Evolutionary conservation across 345 rosid genomes (phyloP).

Genomic region (Ceriops decandra): DNA sequence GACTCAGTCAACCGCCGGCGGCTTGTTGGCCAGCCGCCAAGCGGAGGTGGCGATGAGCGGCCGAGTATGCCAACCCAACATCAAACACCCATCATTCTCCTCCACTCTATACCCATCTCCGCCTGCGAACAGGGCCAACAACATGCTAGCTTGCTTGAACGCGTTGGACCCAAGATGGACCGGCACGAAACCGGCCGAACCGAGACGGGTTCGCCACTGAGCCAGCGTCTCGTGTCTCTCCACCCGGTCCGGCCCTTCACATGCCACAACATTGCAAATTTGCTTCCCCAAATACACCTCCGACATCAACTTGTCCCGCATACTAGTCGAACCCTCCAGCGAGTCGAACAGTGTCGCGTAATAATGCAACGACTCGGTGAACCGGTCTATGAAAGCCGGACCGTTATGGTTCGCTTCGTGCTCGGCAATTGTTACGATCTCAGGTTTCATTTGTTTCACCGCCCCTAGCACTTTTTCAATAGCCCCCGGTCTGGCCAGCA

Average conservation of each 20-base stretch:
- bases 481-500: conserved; percentile 58
- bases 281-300: conserved; percentile 80
- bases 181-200: conserved; percentile 60
- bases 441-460: conserved; percentile 62
- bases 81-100: conserved; percentile 65
- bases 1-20: conserved; percentile 1
- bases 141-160: conserved; percentile 76
- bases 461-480: conserved; percentile 56
- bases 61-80: conserved; percentile 83
- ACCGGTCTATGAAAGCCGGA: conserved; percentile 72
- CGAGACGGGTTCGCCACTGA: conserved; percentile 64
- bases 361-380: conserved; percentile 76
- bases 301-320: conserved; percentile 63
- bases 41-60: conserved; percentile 78
- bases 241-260: conserved; percentile 69
- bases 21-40: conserved; percentile 34
- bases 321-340: conserved; percentile 50
- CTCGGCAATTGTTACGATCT: conserved; percentile 70
- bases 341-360: conserved; percentile 85
- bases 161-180: conserved; percentile 78
- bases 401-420: conserved; percentile 84
- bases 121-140: conserved; percentile 62
- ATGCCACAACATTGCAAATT: conserved; percentile 77
- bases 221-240: conserved; percentile 71
- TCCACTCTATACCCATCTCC: conserved; percentile 82